Conservation (phyloP, 2,329 filamentous ascomycete genomes). For the Monosporascus sp. region DNA sequence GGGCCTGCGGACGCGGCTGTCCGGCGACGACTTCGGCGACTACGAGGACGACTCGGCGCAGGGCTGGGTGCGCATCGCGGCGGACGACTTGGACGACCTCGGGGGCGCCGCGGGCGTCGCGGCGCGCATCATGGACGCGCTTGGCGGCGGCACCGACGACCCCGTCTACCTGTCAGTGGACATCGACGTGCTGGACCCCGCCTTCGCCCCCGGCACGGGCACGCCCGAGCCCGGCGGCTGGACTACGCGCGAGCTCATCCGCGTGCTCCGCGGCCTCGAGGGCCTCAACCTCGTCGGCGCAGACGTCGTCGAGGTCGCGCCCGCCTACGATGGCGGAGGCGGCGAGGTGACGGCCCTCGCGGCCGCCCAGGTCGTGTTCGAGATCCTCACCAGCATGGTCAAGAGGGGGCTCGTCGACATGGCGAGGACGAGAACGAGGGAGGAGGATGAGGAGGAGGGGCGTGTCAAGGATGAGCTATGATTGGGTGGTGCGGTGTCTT, state of each 20-base stretch:
- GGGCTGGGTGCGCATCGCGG: slow-evolving; percentile 74
- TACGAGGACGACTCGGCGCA: slow-evolving; percentile 69
- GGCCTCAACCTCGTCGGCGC: slow-evolving; percentile 79
- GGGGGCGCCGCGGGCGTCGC: slow-evolving; percentile 63
- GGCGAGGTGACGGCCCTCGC: slow-evolving; percentile 79
- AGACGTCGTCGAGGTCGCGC: slow-evolving; percentile 84
- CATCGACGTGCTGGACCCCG: slow-evolving; percentile 71
- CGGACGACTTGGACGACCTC: slow-evolving; percentile 82
- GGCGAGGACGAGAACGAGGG: slow-evolving; percentile 26
- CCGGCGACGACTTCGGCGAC: slow-evolving; percentile 57
- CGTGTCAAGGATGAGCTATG: slow-evolving; percentile 19
- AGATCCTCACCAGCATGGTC: slow-evolving; percentile 74
- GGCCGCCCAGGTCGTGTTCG: slow-evolving; percentile 77
- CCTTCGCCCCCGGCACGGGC: slow-evolving; percentile 66
- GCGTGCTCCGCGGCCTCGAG: slow-evolving; percentile 77
- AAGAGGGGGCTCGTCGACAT: slow-evolving; percentile 37
- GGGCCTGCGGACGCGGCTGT: slow-evolving; percentile 72
- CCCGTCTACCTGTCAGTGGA: slow-evolving; percentile 78
- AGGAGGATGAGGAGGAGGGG: slow-evolving; percentile 7
- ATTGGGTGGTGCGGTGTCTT: background rate
- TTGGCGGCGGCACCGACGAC: slow-evolving; percentile 64
- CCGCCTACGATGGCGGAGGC: slow-evolving; percentile 68
- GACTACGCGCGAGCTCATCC: slow-evolving; percentile 82
- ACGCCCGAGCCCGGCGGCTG: slow-evolving; percentile 88
- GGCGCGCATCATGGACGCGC: slow-evolving; percentile 60